Percentiles rank a stretch among this genome's conserved stretches.
These are phyloP conservation scores for Neurospora sp. DNA, from an alignment of 495 filamentous ascomycete species.

Conservation along the genomic window DNA sequence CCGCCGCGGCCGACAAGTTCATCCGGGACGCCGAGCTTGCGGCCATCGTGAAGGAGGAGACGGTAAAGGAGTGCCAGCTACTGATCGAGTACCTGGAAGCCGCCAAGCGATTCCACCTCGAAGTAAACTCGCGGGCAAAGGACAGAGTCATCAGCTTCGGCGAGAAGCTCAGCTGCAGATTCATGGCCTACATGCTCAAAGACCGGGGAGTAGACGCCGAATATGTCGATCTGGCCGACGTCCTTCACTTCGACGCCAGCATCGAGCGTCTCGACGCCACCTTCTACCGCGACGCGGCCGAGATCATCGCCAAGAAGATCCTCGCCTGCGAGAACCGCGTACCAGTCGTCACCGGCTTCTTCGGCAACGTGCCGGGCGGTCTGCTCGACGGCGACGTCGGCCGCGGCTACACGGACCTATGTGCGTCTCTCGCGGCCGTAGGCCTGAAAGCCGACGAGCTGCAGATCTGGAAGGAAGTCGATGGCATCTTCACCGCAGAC, in stretches of 20 bases:
- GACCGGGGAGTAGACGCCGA: slow-evolving; percentile 69
- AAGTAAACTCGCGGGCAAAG: slow-evolving; percentile 72
- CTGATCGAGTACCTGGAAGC: slow-evolving; percentile 45
- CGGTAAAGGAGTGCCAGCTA: slow-evolving; percentile 62
- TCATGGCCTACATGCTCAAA: slow-evolving; percentile 72
- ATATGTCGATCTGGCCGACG: slow-evolving; percentile 76
- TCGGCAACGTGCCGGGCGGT: slow-evolving; percentile 74
- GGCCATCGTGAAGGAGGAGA: slow-evolving; percentile 44
- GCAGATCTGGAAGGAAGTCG: slow-evolving; percentile 90
- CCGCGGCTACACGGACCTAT: slow-evolving; percentile 83
- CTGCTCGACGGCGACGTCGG: slow-evolving; percentile 68
- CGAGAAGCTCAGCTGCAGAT: slow-evolving; percentile 84
- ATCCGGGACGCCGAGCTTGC: slow-evolving; percentile 53
- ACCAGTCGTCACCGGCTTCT: slow-evolving; percentile 78
- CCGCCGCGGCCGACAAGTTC: slow-evolving; percentile 52
- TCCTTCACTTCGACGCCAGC: slow-evolving; percentile 50
- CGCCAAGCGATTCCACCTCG: slow-evolving; percentile 47
- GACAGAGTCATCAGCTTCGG: slow-evolving; percentile 88
- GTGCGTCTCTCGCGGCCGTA: slow-evolving; percentile 73
- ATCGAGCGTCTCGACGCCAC: slow-evolving; percentile 55
- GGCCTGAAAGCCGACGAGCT: slow-evolving; percentile 68
- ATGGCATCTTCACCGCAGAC: slow-evolving; percentile 85
- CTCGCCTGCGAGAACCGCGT: slow-evolving; percentile 57
- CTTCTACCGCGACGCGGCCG: slow-evolving; percentile 71
- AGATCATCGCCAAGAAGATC: slow-evolving; percentile 55